phyloP scores from a whole-genome alignment of 352 stramenopile species.

The Thalassiosira ordinaria region DNA sequence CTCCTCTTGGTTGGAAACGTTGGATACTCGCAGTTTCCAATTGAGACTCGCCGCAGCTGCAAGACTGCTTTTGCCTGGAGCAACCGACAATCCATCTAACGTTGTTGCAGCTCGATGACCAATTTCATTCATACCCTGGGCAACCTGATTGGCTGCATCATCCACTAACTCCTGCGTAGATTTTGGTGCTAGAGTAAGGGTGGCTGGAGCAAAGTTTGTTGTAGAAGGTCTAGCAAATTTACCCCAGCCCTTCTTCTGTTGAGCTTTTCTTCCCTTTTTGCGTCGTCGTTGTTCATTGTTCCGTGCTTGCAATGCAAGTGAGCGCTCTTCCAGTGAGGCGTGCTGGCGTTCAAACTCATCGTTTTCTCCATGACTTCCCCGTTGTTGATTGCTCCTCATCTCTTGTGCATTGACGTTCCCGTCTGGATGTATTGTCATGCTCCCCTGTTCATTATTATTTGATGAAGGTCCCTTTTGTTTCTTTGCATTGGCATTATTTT shows the following conservation, averaged over 20 bases:
- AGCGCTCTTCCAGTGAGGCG: slow-evolving; percentile 56
- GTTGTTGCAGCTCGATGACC: slow-evolving; percentile 13
- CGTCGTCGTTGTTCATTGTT: slow-evolving; percentile 31
- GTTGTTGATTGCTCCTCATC: not conserved
- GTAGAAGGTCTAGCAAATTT: slow-evolving; percentile 29
- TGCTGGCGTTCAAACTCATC: slow-evolving; percentile 54
- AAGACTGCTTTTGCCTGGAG: slow-evolving; percentile 40
- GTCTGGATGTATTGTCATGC: not conserved
- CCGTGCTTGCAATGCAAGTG: slow-evolving; percentile 41
- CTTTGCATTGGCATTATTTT: slow-evolving; percentile 17
- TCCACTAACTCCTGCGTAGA: slow-evolving; percentile 55
- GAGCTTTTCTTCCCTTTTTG: slow-evolving; percentile 34
- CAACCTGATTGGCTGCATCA: slow-evolving; percentile 51
- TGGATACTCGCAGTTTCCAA: slow-evolving; percentile 38
- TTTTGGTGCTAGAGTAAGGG: slow-evolving; percentile 51
- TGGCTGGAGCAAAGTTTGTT: slow-evolving; percentile 40
- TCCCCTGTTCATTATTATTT: not conserved
- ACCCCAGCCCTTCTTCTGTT: slow-evolving; percentile 45
- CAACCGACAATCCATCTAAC: not conserved
- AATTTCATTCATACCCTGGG: slow-evolving; percentile 50
- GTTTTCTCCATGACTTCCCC: slow-evolving; percentile 23
- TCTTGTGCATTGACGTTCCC: not conserved
- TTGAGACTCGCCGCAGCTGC: slow-evolving; percentile 33
- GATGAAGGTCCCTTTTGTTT: slow-evolving; percentile 7
- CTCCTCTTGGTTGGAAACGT: slow-evolving; percentile 5